These are phyloP conservation scores for Penicillium roqueforti DNA, from an alignment of 495 filamentous ascomycete species.

Conservation along the genomic window DNA sequence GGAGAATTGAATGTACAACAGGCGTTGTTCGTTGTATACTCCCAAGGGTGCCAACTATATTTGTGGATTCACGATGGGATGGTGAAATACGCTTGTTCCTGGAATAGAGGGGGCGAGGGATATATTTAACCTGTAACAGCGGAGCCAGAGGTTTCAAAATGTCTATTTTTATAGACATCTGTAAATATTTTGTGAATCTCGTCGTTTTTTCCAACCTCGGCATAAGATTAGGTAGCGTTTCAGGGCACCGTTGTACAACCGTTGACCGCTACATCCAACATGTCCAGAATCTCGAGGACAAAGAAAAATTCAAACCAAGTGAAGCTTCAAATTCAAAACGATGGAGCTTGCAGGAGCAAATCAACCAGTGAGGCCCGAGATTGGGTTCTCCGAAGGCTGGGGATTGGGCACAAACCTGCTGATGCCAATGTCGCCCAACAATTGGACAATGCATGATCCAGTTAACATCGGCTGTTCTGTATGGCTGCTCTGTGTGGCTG, in stretches of 20 bases:
- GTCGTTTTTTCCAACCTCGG: background rate
- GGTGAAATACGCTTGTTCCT: background rate
- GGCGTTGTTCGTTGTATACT: background rate
- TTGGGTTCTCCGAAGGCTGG: conserved; percentile 22
- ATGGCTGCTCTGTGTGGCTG: conserved; percentile 4
- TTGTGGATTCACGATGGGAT: background rate
- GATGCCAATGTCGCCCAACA: conserved; percentile 5
- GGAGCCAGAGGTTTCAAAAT: background rate
- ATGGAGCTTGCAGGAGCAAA: conserved; percentile 7
- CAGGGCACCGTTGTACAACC: background rate
- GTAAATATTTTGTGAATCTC: background rate
- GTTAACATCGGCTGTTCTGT: background rate
- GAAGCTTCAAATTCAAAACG: conserved; percentile 13
- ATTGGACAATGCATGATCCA: background rate
- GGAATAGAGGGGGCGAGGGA: background rate
- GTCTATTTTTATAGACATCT: background rate
- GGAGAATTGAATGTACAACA: background rate
- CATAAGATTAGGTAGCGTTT: background rate
- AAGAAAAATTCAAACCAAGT: conserved; percentile 18
- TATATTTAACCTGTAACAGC: background rate
- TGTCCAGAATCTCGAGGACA: background rate
- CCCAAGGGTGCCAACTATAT: background rate
- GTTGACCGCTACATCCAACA: conserved; percentile 14
- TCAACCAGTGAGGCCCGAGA: conserved; percentile 17
- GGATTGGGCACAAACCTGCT: conserved; percentile 26